phyloP scores from a whole-genome alignment of 352 stramenopile species.

The Phytophthora litchii region DNA sequence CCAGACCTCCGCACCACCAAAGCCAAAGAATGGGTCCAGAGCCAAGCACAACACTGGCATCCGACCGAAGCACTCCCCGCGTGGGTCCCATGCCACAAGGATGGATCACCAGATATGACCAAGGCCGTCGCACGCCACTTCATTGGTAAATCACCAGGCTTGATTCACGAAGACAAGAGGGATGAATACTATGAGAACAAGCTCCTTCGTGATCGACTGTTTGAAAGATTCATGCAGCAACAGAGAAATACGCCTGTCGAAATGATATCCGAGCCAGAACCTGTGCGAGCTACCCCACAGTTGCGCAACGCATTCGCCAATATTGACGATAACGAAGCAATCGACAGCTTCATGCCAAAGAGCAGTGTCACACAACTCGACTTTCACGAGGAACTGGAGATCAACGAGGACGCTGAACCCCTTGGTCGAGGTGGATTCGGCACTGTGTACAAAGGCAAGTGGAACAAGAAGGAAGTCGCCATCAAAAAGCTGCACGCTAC shows the following conservation, averaged over 20 bases:
- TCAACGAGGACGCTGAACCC: slow-evolving; percentile 18
- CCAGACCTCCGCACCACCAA: slow-evolving; percentile 32
- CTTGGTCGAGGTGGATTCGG: slow-evolving; percentile 42
- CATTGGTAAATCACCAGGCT: slow-evolving; percentile 22
- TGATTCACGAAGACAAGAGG: slow-evolving; percentile 21
- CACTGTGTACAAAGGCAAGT: slow-evolving; percentile 29
- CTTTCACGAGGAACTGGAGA: slow-evolving; percentile 27
- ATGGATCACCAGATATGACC: slow-evolving; percentile 38
- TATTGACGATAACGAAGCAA: slow-evolving; percentile 8
- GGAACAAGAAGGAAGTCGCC: slow-evolving; percentile 26
- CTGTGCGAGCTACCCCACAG: slow-evolving; percentile 16
- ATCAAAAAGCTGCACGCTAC: slow-evolving; percentile 47
- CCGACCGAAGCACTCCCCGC: slow-evolving; percentile 19
- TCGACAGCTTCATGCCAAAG: slow-evolving; percentile 17
- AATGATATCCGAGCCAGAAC: slow-evolving; percentile 22
- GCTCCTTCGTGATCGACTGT: slow-evolving; percentile 9
- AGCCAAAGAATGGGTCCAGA: slow-evolving; percentile 37
- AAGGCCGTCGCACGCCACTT: slow-evolving; percentile 34
- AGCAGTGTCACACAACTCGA: slow-evolving; percentile 31
- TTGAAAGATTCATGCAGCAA: slow-evolving; percentile 22
- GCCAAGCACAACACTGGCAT: slow-evolving; percentile 33
- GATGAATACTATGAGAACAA: slow-evolving; percentile 37
- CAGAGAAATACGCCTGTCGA: slow-evolving; percentile 20
- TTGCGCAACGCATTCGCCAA: slow-evolving; percentile 27
- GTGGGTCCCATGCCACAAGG: slow-evolving; percentile 37